phyloP scores from a whole-genome alignment of 805 yeast species.

The Candida yuanshanica region DNA sequence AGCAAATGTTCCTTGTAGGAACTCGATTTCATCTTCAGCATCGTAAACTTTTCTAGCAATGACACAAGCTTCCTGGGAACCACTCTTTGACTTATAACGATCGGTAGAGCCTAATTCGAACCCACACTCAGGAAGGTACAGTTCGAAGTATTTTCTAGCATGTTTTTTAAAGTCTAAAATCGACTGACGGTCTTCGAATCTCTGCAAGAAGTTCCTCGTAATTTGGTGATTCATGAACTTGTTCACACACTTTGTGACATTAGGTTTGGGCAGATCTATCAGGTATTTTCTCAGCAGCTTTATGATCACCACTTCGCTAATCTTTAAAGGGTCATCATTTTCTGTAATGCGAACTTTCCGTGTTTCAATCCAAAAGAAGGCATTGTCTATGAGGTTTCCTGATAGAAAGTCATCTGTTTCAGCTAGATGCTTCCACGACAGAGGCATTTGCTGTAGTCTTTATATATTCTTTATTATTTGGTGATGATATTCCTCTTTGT shows the following conservation, averaged over 20 bases:
- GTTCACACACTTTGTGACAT: conserved; percentile 17
- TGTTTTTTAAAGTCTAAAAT: conserved; percentile 31
- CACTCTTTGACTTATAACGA: conserved; percentile 26
- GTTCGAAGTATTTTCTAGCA: conserved; percentile 29
- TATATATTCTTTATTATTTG: neutral
- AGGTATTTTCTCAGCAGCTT: conserved; percentile 10
- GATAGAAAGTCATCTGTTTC: conserved; percentile 27
- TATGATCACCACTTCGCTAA: conserved; percentile 5
- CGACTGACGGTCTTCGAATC: conserved; percentile 17
- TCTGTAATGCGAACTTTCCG: conserved; percentile 19
- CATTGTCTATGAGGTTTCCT: conserved; percentile 21
- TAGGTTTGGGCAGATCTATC: conserved; percentile 9
- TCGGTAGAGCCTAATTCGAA: conserved; percentile 39
- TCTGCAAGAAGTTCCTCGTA: conserved; percentile 22
- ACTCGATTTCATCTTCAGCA: conserved; percentile 28
- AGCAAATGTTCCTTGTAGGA: conserved; percentile 33
- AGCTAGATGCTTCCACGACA: conserved; percentile 23
- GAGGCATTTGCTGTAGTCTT: neutral
- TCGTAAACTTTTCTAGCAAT: conserved; percentile 28
- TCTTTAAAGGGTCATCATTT: neutral
- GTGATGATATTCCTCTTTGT: neutral
- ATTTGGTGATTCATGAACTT: conserved; percentile 22
- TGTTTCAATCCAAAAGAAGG: conserved; percentile 23
- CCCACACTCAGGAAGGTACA: conserved; percentile 32
- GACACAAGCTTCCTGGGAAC: conserved; percentile 29